Percentiles rank a stretch among this genome's conserved stretches.
Conservation (phyloP, 202 grass and related monocot genomes). For the Schoenoplectus triqueter region DNA sequence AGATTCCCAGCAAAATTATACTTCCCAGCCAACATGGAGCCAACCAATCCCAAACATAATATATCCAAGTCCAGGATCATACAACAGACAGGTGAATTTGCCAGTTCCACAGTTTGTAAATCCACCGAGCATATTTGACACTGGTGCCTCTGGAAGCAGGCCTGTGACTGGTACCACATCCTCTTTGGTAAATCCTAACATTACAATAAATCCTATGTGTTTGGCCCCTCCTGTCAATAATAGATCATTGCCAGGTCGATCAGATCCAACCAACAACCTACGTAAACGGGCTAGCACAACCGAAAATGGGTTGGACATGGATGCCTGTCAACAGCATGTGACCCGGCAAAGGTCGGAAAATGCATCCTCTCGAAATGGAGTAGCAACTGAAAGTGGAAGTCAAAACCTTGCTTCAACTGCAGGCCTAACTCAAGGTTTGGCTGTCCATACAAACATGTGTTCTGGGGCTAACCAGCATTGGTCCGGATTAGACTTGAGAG, state of each 20-base stretch:
- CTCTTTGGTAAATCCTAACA: background rate
- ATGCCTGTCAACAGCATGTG: background rate
- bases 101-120: background rate
- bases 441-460: background rate
- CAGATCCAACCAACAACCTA: background rate
- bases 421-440: background rate
- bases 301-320: background rate
- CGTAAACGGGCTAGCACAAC: background rate
- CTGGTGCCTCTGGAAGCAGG: background rate
- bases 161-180: background rate
- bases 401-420: background rate
- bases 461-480: background rate
- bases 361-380: background rate
- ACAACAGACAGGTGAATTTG: background rate
- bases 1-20: background rate
- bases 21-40: background rate
- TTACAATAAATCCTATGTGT: background rate
- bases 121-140: background rate
- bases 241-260: background rate
- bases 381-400: background rate
- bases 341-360: background rate
- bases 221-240: background rate
- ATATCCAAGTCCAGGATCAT: background rate
- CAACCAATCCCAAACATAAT: background rate
- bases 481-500: background rate